These are phyloP conservation scores for Zymoseptoria crescenta DNA, from an alignment of 2,329 filamentous ascomycete genomes.

Conservation along the genomic window DNA sequence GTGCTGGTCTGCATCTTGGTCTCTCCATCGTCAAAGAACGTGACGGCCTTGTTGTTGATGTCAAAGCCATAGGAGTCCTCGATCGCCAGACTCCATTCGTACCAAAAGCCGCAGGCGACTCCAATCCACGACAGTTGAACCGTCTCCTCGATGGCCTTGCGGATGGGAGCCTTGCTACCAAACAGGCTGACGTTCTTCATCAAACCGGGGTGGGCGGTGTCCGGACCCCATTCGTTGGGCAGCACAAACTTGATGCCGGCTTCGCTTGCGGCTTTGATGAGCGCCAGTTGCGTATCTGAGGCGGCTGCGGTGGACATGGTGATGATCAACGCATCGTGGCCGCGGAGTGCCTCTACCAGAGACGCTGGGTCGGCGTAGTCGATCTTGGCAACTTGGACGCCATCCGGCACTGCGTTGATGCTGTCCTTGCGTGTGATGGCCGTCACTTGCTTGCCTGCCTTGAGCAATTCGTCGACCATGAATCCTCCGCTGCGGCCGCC, in stretches of 20 bases:
- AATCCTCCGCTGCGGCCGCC: slow-evolving; percentile 35
- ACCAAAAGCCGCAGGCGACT: slow-evolving; percentile 26
- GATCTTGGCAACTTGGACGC: slow-evolving; percentile 33
- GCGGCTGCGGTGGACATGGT: slow-evolving; percentile 30
- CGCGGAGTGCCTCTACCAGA: slow-evolving; percentile 30
- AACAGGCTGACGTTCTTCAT: slow-evolving; percentile 17
- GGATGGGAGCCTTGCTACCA: slow-evolving; percentile 3
- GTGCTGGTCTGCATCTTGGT: slow-evolving; percentile 52
- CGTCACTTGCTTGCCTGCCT: slow-evolving; percentile 43
- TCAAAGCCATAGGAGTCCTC: slow-evolving; percentile 32
- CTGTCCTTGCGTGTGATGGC: slow-evolving; percentile 43
- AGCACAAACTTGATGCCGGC: slow-evolving; percentile 34
- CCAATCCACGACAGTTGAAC: slow-evolving; percentile 23
- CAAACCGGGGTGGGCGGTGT: slow-evolving; percentile 21
- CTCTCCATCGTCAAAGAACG: slow-evolving; percentile 48
- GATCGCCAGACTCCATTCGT: slow-evolving; percentile 32
- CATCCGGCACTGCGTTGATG: slow-evolving; percentile 34
- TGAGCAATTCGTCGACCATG: slow-evolving; percentile 35
- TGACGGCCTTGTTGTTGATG: slow-evolving; percentile 23
- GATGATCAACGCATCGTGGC: slow-evolving; percentile 35
- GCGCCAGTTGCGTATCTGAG: slow-evolving; percentile 24
- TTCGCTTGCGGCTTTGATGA: slow-evolving; percentile 31
- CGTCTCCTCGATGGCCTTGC: slow-evolving; percentile 21
- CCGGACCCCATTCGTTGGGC: slow-evolving; percentile 33
- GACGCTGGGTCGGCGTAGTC: slow-evolving; percentile 41